A percentile compares a stretch with the other conserved stretches of the same genome.
Evolutionary conservation across 1,284 basidiomycete genomes (phyloP).

Genomic region (Cutaneotrichosporon mucoides): DNA sequence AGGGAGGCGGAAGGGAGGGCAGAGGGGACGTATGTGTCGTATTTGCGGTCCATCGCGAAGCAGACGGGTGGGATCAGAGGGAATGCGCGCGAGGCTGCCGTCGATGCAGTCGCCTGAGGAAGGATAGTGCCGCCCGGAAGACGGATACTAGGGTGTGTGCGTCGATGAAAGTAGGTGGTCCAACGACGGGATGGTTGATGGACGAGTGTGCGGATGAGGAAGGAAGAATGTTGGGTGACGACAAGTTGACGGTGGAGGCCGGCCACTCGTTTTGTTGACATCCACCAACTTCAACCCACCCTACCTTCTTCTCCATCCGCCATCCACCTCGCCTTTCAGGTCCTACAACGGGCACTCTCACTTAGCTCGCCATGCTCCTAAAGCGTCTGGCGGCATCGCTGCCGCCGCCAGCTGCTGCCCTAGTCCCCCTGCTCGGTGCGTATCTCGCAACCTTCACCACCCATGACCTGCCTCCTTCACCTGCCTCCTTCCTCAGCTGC

Average conservation of each 20-base stretch:
- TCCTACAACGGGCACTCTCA: not conserved
- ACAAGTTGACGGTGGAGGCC: conserved; percentile 7
- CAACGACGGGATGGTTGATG: not conserved
- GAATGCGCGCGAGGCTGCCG: not conserved
- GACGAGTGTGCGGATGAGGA: not conserved
- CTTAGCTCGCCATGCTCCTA: conserved; percentile 31
- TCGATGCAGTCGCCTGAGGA: too few relatives aligned
- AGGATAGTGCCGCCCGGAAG: too few relatives aligned
- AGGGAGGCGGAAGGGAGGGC: conserved; percentile 39
- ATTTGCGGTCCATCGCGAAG: conserved; percentile 13
- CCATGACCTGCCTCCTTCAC: too few relatives aligned
- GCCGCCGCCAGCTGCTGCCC: conserved; percentile 21
- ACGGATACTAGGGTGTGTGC: too few relatives aligned
- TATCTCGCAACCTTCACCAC: not conserved
- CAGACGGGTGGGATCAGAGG: not conserved
- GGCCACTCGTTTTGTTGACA: conserved; percentile 7
- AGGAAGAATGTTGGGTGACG: not conserved
- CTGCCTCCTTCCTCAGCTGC: not conserved
- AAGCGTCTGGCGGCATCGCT: conserved; percentile 31
- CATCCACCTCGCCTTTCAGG: not conserved
- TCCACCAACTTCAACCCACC: not conserved
- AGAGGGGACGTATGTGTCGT: conserved; percentile 35
- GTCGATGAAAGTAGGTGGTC: too few relatives aligned
- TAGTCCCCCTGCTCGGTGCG: conserved; percentile 33
- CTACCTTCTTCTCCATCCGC: not conserved